Percentiles rank a stretch among this genome's conserved stretches.
phyloP scores from a whole-genome alignment of 805 yeast species.

The Zygotorulaspora chibaensis region DNA sequence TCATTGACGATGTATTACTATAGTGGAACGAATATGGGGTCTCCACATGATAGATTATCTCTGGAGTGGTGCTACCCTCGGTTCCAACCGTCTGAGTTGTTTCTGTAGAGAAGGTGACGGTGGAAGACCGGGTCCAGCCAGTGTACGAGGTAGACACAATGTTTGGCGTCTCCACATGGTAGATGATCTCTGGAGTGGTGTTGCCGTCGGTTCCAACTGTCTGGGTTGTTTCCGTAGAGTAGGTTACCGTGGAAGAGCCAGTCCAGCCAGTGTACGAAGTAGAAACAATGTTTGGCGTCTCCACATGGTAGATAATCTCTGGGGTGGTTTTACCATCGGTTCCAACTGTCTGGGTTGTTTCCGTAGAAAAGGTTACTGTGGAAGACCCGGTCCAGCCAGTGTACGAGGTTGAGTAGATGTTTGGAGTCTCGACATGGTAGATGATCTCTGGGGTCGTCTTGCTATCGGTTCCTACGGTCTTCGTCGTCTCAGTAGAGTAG shows the following conservation, averaged over 20 bases:
- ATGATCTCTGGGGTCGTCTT: slow-evolving; percentile 7
- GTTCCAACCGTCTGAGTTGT: background rate
- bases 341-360: slow-evolving; percentile 6
- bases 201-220: background rate
- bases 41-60: slow-evolving; percentile 2
- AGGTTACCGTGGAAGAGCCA: background rate
- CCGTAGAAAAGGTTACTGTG: slow-evolving; percentile 14
- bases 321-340: slow-evolving; percentile 11
- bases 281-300: slow-evolving; percentile 10
- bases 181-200: background rate
- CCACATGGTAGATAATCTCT: slow-evolving; percentile 16
- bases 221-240: background rate
- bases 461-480: slow-evolving; percentile 6
- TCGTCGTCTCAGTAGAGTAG: slow-evolving; percentile 3
- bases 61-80: background rate
- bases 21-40: too few species aligned
- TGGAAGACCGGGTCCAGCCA: background rate
- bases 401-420: background rate
- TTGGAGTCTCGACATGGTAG: slow-evolving; percentile 8
- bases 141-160: slow-evolving; percentile 1
- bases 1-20: too few species aligned
- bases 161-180: slow-evolving; percentile 8
- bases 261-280: slow-evolving; percentile 2
- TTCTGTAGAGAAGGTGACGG: background rate
- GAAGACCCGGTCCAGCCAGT: slow-evolving; percentile 1